A percentile compares a stretch with the other conserved stretches of the same genome.
Conservation (phyloP, 805 yeast species). For the Nakazawaea siamensis region DNA sequence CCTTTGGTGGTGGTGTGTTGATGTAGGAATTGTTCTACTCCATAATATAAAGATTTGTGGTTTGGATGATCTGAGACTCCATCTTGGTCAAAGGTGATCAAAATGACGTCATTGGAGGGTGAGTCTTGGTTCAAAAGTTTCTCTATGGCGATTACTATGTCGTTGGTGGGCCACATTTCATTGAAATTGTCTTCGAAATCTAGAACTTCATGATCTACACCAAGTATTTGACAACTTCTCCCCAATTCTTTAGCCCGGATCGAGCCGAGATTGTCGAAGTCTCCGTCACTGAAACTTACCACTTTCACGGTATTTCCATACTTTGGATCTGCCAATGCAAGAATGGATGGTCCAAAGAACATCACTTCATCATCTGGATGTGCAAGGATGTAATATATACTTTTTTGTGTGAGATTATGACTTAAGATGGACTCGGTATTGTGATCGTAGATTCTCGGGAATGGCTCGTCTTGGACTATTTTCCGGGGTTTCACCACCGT, state of each 20-base stretch:
- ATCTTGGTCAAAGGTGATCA: constrained; percentile 70
- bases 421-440: constrained; percentile 4
- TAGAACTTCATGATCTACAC: constrained; percentile 34
- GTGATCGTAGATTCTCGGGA: constrained; percentile 4
- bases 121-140: constrained; percentile 10
- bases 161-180: constrained; percentile 47
- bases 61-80: constrained; percentile 91
- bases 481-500: constrained; percentile 11
- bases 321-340: constrained; percentile 37
- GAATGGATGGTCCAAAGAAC: constrained; percentile 84
- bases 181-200: constrained; percentile 63
- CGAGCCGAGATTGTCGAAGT: constrained; percentile 65
- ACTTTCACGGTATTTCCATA: constrained; percentile 46
- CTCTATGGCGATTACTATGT: constrained; percentile 15
- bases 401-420: not conserved
- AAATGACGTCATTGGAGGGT: constrained; percentile 22
- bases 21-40: constrained; percentile 28
- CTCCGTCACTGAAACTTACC: constrained; percentile 72
- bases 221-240: constrained; percentile 46
- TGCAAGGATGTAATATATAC: constrained; percentile 58
- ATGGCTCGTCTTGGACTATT: constrained; percentile 1
- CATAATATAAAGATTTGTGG: constrained; percentile 59
- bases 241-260: constrained; percentile 53
- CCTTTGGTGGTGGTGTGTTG: constrained; percentile 11
- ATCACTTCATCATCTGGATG: constrained; percentile 99